Evolutionary conservation across 805 yeast species (phyloP).

Genomic region (Wickerhamomyces xylosicus): DNA sequence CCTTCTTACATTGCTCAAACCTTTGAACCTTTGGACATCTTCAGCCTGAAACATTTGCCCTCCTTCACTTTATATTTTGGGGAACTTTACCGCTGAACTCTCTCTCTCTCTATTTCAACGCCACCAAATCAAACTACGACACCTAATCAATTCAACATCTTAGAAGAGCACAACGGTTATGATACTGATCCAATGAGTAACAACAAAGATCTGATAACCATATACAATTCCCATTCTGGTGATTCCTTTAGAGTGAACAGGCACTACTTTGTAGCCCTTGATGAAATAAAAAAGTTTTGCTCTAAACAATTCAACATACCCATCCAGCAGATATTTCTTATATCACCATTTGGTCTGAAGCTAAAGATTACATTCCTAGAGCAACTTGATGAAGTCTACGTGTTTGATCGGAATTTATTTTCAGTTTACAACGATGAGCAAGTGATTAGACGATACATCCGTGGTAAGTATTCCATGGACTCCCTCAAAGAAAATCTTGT

Average conservation of each 20-base stretch:
- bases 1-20: too few species aligned
- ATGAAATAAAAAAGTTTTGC: constrained; percentile 32
- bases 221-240: constrained; percentile 36
- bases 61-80: too few species aligned
- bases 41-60: too few species aligned
- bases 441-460: constrained; percentile 11
- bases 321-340: constrained; percentile 32
- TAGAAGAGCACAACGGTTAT: too few species aligned
- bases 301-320: constrained; percentile 31
- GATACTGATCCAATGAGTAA: constrained; percentile 4
- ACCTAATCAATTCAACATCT: too few species aligned
- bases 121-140: too few species aligned
- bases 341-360: constrained; percentile 58
- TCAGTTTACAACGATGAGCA: constrained; percentile 18
- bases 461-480: constrained; percentile 4
- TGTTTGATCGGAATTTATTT: constrained; percentile 54
- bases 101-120: too few species aligned
- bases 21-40: too few species aligned
- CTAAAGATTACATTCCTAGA: constrained; percentile 34
- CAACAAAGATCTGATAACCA: constrained; percentile 7
- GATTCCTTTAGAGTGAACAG: constrained; percentile 24
- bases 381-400: constrained; percentile 45
- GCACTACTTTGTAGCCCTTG: constrained; percentile 29
- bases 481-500: constrained; percentile 8
- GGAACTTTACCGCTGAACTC: too few species aligned